These are phyloP conservation scores for Russula griseocarnosa DNA, from an alignment of 768 basidiomycete species.

Conservation along the genomic window DNA sequence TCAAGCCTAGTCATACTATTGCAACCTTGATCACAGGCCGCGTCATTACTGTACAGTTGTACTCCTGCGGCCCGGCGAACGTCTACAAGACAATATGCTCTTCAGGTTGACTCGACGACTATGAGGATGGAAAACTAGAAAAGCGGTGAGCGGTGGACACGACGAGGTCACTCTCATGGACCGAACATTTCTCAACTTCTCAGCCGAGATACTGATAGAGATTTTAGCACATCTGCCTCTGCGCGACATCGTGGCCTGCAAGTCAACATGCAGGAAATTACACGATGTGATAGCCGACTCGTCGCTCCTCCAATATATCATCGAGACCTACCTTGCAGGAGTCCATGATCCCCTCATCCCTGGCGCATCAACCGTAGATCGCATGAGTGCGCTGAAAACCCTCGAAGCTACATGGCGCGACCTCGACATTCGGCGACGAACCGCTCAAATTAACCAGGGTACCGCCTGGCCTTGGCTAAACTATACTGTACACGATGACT, in stretches of 20 bases:
- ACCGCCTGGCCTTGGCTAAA: slow-evolving; percentile 21
- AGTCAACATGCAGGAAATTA: slow-evolving; percentile 6
- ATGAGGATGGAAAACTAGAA: background rate
- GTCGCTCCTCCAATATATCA: slow-evolving; percentile 3
- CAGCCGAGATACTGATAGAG: slow-evolving; percentile 15
- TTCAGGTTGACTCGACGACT: slow-evolving; percentile 1
- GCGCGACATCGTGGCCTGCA: slow-evolving; percentile 6
- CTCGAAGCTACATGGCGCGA: slow-evolving; percentile 12
- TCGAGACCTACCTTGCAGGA: slow-evolving; percentile 5
- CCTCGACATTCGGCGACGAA: slow-evolving; percentile 12
- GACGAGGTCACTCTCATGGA: background rate
- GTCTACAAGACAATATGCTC: background rate
- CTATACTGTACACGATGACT: slow-evolving; percentile 9
- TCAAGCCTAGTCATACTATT: background rate
- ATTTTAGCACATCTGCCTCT: slow-evolving; percentile 5
- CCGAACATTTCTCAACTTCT: slow-evolving; percentile 3
- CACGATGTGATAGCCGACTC: slow-evolving; percentile 8
- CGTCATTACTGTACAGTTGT: background rate
- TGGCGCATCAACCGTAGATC: slow-evolving; percentile 6
- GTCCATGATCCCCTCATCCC: slow-evolving; percentile 10
- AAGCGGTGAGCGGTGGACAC: background rate
- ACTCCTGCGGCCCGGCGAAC: background rate
- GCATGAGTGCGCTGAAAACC: background rate
- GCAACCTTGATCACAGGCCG: background rate
- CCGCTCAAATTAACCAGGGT: background rate